Conservation (phyloP, 148 eudicot genomes). For the Nyssa sinensis region DNA sequence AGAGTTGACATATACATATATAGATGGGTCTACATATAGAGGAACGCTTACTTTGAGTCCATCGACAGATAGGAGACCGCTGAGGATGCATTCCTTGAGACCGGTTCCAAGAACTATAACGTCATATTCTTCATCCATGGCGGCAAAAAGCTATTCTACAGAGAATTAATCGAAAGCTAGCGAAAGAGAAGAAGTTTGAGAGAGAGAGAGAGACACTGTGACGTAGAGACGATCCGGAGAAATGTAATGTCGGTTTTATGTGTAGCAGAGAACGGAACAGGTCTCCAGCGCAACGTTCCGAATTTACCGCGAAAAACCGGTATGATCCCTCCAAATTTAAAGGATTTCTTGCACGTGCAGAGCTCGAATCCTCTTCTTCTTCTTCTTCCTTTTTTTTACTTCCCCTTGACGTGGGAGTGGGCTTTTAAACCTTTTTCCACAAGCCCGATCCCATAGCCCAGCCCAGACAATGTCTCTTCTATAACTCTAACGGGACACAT, state of each 20-base stretch:
- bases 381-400: too few relatives aligned
- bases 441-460: too few relatives aligned
- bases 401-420: too few relatives aligned
- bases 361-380: too few relatives aligned
- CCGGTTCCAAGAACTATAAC: constrained; percentile 55
- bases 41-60: constrained; percentile 39
- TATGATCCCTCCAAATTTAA: background rate
- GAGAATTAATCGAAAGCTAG: background rate
- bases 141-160: too few relatives aligned
- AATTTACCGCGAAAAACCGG: background rate
- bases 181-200: background rate
- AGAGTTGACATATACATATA: background rate
- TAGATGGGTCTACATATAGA: background rate
- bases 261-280: constrained; percentile 20
- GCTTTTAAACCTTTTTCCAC: too few relatives aligned
- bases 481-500: too few relatives aligned
- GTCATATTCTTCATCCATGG: constrained; percentile 58
- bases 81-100: constrained; percentile 60
- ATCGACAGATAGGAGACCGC: constrained; percentile 58
- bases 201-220: constrained; percentile 7
- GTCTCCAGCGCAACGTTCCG: background rate
- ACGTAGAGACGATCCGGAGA: background rate
- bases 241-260: background rate
- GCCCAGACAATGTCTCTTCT: too few relatives aligned
- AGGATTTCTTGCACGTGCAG: constrained; percentile 4